Evolutionary conservation across 108 stramenopile genomes (phyloP), one percentile per base, ranked within the genome.

Genomic region (Nitzschia sp.): DNA sequence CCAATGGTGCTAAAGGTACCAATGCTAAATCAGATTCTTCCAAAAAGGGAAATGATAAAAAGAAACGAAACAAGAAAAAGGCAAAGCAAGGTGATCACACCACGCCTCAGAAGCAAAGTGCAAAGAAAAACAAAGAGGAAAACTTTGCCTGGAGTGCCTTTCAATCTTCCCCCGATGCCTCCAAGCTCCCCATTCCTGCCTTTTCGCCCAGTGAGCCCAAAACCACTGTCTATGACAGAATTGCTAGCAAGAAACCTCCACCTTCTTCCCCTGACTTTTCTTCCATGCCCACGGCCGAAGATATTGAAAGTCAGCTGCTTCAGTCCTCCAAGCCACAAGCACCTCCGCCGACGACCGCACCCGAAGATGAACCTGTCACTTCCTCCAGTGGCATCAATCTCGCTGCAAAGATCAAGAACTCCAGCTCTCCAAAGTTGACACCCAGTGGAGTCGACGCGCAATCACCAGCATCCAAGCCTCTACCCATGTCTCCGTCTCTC

Each of bases 111-210:
- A 44, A 67, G n/a, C 19, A 37, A 3, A 72, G 67, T 41, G 37
- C 57, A 8, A 56, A 53, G 14, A 67, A 80, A n/a, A 57, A 67
- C 21, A 70, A 70, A 9, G 39, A 69, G 5, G 62, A 63, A 39
- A 87, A 85, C 62, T 92, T 79, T 72, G 90, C 90, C 7, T 92
- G 90, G 90, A 85, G 83, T 53, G 90, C 90, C 0, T 92, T 89
- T 71, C 90, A 92, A 57, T 86, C 86, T 38, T 83, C 86, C 60
- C 90, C 90, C 0, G 90, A 92, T 80, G 86, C 90, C 10, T 78
- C 81, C 41, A 72, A 85, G 0, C 54, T 92, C 10, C 90, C 90
- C 7, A 69, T 84, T 51, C 83, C 83, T 15, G 80, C 83, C 8
- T 84, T 84, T 76, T 61, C 62, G 22, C 70, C 79, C n/a, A 34